phyloP scores from a whole-genome alignment of 257 asterid species.

The Solanum chmielewskii region DNA sequence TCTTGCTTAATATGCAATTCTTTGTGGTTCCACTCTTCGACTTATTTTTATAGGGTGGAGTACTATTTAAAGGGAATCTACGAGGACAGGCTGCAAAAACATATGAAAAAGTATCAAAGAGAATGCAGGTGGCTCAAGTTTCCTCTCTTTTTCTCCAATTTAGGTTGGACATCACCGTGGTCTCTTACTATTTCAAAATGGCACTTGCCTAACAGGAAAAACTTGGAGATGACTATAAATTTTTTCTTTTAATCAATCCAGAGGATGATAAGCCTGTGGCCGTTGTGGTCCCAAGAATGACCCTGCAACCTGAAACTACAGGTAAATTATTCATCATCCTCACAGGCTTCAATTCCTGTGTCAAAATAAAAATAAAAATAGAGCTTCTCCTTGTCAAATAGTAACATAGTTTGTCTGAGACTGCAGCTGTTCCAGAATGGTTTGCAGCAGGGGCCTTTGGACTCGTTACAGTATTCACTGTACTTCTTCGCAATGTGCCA shows the following conservation, averaged over 20 bases:
- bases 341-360: background rate
- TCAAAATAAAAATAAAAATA: background rate
- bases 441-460: conserved; percentile 97
- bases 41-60: conserved; percentile 62
- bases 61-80: conserved; percentile 83
- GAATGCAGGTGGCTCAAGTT: conserved; percentile 61
- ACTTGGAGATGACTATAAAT: conserved; percentile 70
- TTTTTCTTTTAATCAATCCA: conserved; percentile 81
- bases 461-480: conserved; percentile 71
- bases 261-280: conserved; percentile 98
- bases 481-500: conserved; percentile 88
- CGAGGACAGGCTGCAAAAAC: conserved; percentile 80
- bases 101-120: conserved; percentile 66
- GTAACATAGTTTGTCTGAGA: conserved; percentile 4
- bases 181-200: conserved; percentile 8
- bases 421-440: conserved; percentile 98
- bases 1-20: background rate
- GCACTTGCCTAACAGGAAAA: conserved; percentile 52
- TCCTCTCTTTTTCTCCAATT: conserved; percentile 4
- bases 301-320: conserved; percentile 76
- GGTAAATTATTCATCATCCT: conserved; percentile 27
- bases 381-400: background rate
- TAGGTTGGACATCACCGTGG: background rate
- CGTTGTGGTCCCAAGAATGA: conserved; percentile 82
- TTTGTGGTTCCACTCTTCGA: background rate